phyloP scores from a whole-genome alignment of 345 rosid species.

The Acer negundo region DNA sequence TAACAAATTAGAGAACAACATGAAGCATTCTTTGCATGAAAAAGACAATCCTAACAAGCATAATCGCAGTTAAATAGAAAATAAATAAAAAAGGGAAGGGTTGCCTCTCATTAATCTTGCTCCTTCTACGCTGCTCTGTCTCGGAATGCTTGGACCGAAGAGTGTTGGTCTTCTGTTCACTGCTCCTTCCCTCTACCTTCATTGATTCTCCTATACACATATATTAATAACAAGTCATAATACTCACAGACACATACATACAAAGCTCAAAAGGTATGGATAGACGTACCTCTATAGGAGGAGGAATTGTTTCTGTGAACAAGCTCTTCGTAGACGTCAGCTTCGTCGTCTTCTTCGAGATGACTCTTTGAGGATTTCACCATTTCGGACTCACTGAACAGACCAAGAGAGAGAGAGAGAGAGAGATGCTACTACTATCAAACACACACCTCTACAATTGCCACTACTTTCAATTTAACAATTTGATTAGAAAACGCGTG shows the following conservation, averaged over 20 bases:
- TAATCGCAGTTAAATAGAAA: neutral
- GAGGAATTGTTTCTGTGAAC: slow-evolving; percentile 37
- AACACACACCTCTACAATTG: too few species aligned
- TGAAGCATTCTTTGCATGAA: neutral
- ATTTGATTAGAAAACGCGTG: too few species aligned
- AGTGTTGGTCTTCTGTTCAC: slow-evolving; percentile 41
- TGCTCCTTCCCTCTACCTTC: slow-evolving; percentile 41
- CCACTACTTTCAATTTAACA: too few species aligned
- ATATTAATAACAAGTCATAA: too few species aligned
- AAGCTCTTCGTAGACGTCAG: slow-evolving; percentile 48
- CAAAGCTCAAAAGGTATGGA: neutral
- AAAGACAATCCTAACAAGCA: neutral
- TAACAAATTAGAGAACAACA: too few species aligned
- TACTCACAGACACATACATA: too few species aligned
- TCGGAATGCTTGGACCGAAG: slow-evolving; percentile 79
- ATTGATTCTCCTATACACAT: slow-evolving; percentile 31
- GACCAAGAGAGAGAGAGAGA: neutral
- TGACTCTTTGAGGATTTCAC: slow-evolving; percentile 53
- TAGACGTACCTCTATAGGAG: slow-evolving; percentile 37
- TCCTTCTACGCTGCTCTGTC: slow-evolving; percentile 85
- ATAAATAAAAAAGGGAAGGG: neutral
- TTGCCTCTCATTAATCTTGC: slow-evolving; percentile 86
- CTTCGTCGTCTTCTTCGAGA: slow-evolving; percentile 53
- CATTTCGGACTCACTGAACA: slow-evolving; percentile 21
- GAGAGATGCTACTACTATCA: neutral